Base-by-base conservation (phyloP, 2,329 filamentous ascomycete species). In the Pyrenochaeta sp. region DNA sequence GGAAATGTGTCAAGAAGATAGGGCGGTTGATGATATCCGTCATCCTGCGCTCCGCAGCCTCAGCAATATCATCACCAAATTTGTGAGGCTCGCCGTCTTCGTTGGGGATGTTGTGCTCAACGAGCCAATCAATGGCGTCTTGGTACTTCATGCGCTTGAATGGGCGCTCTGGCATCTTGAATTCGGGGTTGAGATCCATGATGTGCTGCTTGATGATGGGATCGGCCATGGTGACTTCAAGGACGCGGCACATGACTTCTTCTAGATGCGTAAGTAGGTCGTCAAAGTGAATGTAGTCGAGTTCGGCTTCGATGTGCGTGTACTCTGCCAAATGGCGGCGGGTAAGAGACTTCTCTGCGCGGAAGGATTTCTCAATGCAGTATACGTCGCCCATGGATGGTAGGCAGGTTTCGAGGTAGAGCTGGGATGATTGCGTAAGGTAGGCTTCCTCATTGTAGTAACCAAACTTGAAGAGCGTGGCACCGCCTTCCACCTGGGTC, bases 301-400 rank as follows among this genome's bases (percentile, higher is more conserved):
- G 85, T 79, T 99, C 95, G 58, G 90, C 94, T 81, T 99, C 95
- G 67, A 99, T 87, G 82, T 99, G 95, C 1, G 93, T 96, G 83
- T 97, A 99, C 81, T 99, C 95, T 47, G 92, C 91, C 71, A 99
- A 82, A 78, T 99, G 95, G 73, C 95, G 91, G 61, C 95, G 91
- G 49, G 95, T 99, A 56, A 98, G 84, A 6, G 90, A 94, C 82
- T 97, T 97, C 81, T 99, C 95, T 13, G 95, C 95, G 61, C 95
- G 93, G 89, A 99, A 99, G 1, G 94, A 98, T 79, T 97, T 97
- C 80, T 97, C 93, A 72, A 99, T 94, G 77, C 94, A 98, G 86
- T 96, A 99, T 52, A 97, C 93, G 76, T 97, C 92, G 68, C 95
- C 95, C 72, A 98, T 85, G 50, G 90, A 92, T 10, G 94, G 92